Percentiles rank a stretch among this genome's conserved stretches.
Evolutionary conservation across 2,329 filamentous ascomycete genomes (phyloP).

Genomic region (Pseudocercospora eumusae): DNA sequence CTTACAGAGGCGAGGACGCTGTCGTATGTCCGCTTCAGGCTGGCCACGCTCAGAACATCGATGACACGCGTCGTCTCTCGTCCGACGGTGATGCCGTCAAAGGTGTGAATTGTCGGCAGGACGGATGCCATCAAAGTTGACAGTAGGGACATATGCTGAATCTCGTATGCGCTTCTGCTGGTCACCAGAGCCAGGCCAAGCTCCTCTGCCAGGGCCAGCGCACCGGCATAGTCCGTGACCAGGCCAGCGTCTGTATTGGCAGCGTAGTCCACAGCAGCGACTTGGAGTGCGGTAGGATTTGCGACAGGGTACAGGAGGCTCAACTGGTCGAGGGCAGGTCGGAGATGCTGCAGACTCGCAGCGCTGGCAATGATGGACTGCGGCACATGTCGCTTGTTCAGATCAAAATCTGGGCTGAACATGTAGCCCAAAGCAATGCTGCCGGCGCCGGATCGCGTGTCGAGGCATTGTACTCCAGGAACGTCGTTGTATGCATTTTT

Average conservation of each 20-base stretch:
- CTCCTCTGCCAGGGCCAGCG: slow-evolving; percentile 81
- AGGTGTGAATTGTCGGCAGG: slow-evolving; percentile 72
- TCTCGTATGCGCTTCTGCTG: slow-evolving; percentile 83
- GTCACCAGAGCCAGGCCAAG: slow-evolving; percentile 83
- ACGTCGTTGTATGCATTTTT: slow-evolving; percentile 80
- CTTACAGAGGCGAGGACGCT: slow-evolving; percentile 66
- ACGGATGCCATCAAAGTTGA: slow-evolving; percentile 77
- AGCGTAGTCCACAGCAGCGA: slow-evolving; percentile 86
- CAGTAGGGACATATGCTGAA: slow-evolving; percentile 93
- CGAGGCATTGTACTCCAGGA: slow-evolving; percentile 75
- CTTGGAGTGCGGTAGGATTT: slow-evolving; percentile 88
- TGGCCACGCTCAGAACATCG: slow-evolving; percentile 73
- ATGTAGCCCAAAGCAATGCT: slow-evolving; percentile 93
- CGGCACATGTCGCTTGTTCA: slow-evolving; percentile 85
- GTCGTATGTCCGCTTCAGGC: slow-evolving; percentile 69
- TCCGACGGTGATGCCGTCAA: slow-evolving; percentile 81
- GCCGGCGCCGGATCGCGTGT: slow-evolving; percentile 86
- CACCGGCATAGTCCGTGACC: slow-evolving; percentile 81
- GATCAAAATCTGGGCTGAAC: slow-evolving; percentile 94
- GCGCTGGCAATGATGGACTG: slow-evolving; percentile 89
- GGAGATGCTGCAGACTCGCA: slow-evolving; percentile 75
- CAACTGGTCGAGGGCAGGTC: slow-evolving; percentile 84
- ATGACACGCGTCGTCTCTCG: slow-evolving; percentile 80
- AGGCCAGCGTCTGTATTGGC: slow-evolving; percentile 64
- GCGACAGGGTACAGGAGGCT: slow-evolving; percentile 87